phyloP scores from a whole-genome alignment of 192 early-diverging fungal species.

The Funneliformis geosporum region DNA sequence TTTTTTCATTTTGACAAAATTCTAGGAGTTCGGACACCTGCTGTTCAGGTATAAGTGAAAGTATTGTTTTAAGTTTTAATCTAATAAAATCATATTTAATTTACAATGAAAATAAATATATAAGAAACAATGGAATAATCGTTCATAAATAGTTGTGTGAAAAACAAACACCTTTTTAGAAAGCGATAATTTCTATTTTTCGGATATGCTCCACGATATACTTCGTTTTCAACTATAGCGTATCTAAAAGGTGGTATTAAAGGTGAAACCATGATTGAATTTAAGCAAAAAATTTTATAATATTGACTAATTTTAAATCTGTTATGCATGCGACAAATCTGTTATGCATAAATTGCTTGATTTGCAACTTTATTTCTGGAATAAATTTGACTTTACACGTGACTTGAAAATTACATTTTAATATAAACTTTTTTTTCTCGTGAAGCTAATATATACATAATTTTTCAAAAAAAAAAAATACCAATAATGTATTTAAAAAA shows the following conservation, averaged over 20 bases:
- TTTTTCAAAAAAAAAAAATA: too few relatives aligned
- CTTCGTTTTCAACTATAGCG: conserved; percentile 77
- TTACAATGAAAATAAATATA: neutral
- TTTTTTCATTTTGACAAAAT: conserved; percentile 67
- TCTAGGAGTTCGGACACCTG: conserved; percentile 58
- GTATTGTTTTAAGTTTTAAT: conserved; percentile 74
- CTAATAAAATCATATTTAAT: conserved; percentile 44
- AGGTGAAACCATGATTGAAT: conserved; percentile 38
- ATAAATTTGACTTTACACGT: too few relatives aligned
- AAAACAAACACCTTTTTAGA: conserved; percentile 59
- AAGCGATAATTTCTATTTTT: conserved; percentile 85
- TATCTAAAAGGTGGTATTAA: conserved; percentile 84
- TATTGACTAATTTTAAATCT: too few relatives aligned
- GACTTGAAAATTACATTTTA: too few relatives aligned
- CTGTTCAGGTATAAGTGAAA: conserved; percentile 81
- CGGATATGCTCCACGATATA: conserved; percentile 89
- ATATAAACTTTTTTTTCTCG: too few relatives aligned
- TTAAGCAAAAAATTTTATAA: too few relatives aligned
- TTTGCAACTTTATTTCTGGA: too few relatives aligned
- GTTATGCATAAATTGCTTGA: too few relatives aligned
- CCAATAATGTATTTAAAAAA: too few relatives aligned
- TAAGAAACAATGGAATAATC: neutral
- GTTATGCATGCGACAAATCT: too few relatives aligned
- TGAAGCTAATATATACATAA: too few relatives aligned
- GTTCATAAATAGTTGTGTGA: neutral